Evolutionary conservation across 2,329 filamentous ascomycete genomes (phyloP).

Genomic region (Teratosphaeria nubilosa): DNA sequence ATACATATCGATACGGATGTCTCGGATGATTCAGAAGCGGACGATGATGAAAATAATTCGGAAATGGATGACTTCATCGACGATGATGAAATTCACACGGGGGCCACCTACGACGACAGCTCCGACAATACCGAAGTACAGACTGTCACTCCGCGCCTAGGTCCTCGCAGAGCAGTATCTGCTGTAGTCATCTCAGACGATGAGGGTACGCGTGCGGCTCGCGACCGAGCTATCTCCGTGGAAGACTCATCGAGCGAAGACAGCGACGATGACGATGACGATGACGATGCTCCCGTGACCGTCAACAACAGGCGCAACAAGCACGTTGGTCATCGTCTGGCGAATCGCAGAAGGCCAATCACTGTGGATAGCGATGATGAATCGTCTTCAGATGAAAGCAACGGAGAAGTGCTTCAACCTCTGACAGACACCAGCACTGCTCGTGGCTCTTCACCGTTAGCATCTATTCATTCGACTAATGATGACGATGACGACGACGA

Average conservation of each 20-base stretch:
- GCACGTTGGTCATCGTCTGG: background rate
- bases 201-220: conserved; percentile 6
- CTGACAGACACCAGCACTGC: background rate
- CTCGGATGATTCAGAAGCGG: conserved; percentile 4
- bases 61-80: conserved; percentile 12
- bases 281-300: background rate
- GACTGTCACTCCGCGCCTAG: background rate
- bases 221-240: conserved; percentile 3
- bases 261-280: background rate
- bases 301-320: background rate
- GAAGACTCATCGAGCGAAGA: conserved; percentile 5
- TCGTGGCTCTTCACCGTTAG: background rate
- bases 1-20: background rate
- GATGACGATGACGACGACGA: background rate
- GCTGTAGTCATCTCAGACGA: conserved; percentile 14
- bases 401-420: background rate
- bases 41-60: conserved; percentile 12
- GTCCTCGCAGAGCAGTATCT: conserved; percentile 1
- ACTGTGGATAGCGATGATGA: conserved; percentile 1
- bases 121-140: conserved; percentile 5
- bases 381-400: background rate
- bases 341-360: background rate
- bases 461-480: background rate
- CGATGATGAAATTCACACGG: conserved; percentile 4
- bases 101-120: background rate